phyloP scores from a whole-genome alignment of 306 rosid species.

The Cicer arietinum region DNA sequence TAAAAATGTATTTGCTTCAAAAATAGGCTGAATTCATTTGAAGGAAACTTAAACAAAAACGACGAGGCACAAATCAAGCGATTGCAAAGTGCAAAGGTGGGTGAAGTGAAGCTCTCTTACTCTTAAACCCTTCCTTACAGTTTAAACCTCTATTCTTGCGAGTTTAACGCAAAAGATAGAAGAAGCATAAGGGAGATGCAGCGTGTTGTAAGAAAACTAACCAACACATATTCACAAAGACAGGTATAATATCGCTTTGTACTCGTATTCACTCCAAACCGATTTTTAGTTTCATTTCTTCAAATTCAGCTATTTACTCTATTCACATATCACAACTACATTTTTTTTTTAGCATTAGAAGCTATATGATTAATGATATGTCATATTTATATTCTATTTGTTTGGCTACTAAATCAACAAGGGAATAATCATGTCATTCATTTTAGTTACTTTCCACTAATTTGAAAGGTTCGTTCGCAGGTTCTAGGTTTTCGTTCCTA shows the following conservation, averaged over 20 bases:
- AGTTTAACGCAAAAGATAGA: neutral
- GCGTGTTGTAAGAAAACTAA: conserved; percentile 55
- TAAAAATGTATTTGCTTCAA: too few species aligned
- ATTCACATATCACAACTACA: neutral
- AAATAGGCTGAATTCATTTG: too few species aligned
- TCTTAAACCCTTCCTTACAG: conserved; percentile 41
- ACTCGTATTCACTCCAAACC: neutral
- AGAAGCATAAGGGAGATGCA: conserved; percentile 53
- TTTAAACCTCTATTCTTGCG: conserved; percentile 33
- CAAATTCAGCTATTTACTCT: neutral
- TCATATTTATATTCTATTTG: neutral
- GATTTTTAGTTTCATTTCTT: conserved; percentile 37
- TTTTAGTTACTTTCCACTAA: conserved; percentile 29
- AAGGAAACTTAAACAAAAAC: too few species aligned
- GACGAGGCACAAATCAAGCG: neutral
- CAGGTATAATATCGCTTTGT: conserved; percentile 46
- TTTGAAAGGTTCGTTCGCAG: conserved; percentile 52
- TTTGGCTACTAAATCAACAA: conserved; percentile 7
- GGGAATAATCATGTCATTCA: conserved; percentile 18
- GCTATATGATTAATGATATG: conserved; percentile 9
- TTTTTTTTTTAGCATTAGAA: neutral
- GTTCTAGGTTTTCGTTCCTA: conserved; percentile 58
- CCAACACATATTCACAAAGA: conserved; percentile 48
- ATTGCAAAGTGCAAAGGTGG: conserved; percentile 8
- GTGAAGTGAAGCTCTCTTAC: neutral